Conservation (phyloP, 2,329 filamentous ascomycete species). For the Daldinia sp. region DNA sequence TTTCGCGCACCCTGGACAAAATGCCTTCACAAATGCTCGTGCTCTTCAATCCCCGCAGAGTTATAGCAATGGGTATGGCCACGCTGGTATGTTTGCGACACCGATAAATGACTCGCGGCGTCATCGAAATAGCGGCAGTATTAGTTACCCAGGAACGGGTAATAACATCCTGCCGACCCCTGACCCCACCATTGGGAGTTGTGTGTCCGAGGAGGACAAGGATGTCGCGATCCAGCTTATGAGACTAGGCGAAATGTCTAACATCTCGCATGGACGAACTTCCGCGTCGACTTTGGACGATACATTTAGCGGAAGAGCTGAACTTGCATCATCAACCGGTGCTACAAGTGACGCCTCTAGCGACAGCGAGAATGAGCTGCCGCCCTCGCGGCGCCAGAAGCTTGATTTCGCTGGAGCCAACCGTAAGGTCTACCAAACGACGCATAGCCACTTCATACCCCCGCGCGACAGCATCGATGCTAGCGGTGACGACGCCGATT, state of each 20-base stretch:
- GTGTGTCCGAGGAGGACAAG: conserved; percentile 91
- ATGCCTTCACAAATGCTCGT: conserved; percentile 80
- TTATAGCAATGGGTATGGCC: conserved; percentile 65
- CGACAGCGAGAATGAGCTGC: conserved; percentile 70
- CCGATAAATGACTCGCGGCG: conserved; percentile 69
- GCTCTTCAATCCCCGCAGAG: conserved; percentile 86
- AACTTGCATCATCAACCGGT: conserved; percentile 83
- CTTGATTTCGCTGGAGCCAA: conserved; percentile 54
- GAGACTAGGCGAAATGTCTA: conserved; percentile 91
- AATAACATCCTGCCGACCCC: conserved; percentile 84
- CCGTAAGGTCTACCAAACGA: conserved; percentile 60
- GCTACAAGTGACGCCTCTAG: conserved; percentile 82
- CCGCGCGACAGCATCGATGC: conserved; percentile 50
- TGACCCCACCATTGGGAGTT: conserved; percentile 95
- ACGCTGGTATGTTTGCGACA: conserved; percentile 68
- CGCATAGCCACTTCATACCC: conserved; percentile 61
- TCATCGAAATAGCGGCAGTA: conserved; percentile 70
- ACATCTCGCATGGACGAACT: conserved; percentile 90
- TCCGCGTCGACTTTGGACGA: conserved; percentile 94
- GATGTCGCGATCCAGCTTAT: conserved; percentile 98
- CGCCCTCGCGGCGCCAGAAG: conserved; percentile 66
- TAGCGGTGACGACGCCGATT: conserved; percentile 69
- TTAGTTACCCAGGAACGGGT: conserved; percentile 59
- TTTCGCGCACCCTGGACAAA: conserved; percentile 78
- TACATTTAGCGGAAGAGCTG: conserved; percentile 88